phyloP scores from a whole-genome alignment of 176 grass and related monocot species.

The Oropetium thomaeum region DNA sequence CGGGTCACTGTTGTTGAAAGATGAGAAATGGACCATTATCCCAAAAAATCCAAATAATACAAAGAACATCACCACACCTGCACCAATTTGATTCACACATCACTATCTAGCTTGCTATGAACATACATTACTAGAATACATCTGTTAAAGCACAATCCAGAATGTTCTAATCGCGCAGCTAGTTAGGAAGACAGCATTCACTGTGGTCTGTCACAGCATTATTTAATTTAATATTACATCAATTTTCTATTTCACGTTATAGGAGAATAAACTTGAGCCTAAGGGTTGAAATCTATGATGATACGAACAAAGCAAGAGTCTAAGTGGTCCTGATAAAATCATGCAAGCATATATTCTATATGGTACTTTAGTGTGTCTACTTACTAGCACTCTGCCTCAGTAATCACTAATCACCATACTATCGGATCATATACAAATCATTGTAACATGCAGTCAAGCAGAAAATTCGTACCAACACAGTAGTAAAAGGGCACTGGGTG shows the following conservation, averaged over 20 bases:
- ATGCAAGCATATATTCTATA: neutral
- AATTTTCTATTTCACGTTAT: neutral
- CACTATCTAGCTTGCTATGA: neutral
- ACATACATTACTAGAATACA: neutral
- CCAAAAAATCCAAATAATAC: conserved; percentile 79
- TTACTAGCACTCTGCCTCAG: neutral
- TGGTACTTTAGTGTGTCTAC: neutral
- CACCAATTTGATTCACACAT: conserved; percentile 26
- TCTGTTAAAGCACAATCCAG: neutral
- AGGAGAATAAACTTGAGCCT: neutral
- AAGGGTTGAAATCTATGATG: neutral
- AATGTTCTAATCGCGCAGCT: neutral
- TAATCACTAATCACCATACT: neutral
- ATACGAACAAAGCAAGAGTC: neutral
- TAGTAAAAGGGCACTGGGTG: conserved; percentile 89
- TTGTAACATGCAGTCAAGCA: neutral
- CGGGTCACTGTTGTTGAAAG: conserved; percentile 56
- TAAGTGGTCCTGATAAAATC: neutral
- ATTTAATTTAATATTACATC: neutral
- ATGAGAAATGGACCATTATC: conserved; percentile 69
- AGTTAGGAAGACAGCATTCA: neutral
- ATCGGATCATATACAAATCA: neutral
- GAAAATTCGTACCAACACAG: conserved; percentile 54
- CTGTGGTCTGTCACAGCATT: neutral
- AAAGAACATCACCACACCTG: conserved; percentile 78